These are phyloP conservation scores for Blastobotrys raffinosifermentans DNA, from an alignment of 1,139 yeast species.

Conservation along the genomic window DNA sequence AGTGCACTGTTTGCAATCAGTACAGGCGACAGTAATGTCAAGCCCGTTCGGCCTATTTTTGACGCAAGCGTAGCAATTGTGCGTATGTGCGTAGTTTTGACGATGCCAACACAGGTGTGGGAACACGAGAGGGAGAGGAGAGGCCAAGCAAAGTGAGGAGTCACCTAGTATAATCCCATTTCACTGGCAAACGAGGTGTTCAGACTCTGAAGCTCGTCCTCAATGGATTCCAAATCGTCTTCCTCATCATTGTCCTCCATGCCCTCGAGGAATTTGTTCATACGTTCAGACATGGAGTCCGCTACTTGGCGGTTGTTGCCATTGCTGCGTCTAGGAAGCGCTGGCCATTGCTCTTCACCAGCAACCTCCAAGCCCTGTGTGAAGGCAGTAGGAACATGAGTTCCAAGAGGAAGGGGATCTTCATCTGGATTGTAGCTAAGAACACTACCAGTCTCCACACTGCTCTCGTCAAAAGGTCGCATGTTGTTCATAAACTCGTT, in stretches of 20 bases:
- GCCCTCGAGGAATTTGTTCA: conserved; percentile 33
- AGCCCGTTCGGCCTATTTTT: no score
- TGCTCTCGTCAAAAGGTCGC: conserved; percentile 17
- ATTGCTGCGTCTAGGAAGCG: neutral
- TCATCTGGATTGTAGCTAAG: conserved; percentile 40
- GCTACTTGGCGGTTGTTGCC: conserved; percentile 28
- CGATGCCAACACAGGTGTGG: no score
- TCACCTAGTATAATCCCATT: conserved; percentile 26
- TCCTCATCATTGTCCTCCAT: conserved; percentile 18
- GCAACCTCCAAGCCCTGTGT: conserved; percentile 15
- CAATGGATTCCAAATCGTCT: conserved; percentile 32
- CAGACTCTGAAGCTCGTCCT: conserved; percentile 46
- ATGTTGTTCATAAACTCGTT: conserved; percentile 7
- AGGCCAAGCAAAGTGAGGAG: neutral
- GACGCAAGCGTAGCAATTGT: no score
- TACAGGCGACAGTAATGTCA: no score
- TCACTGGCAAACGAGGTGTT: conserved; percentile 45
- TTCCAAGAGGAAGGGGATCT: conserved; percentile 18
- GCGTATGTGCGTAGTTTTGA: no score
- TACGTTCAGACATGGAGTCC: conserved; percentile 41
- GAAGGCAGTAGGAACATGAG: conserved; percentile 16
- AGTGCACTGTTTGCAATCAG: no score
- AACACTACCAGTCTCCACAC: conserved; percentile 46
- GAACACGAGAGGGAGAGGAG: no score
- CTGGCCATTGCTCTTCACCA: conserved; percentile 7